Evolutionary conservation across 2,329 filamentous ascomycete genomes (phyloP), one percentile per base, ranked within the genome.

Genomic region (Trichoderma aggressivum): DNA sequence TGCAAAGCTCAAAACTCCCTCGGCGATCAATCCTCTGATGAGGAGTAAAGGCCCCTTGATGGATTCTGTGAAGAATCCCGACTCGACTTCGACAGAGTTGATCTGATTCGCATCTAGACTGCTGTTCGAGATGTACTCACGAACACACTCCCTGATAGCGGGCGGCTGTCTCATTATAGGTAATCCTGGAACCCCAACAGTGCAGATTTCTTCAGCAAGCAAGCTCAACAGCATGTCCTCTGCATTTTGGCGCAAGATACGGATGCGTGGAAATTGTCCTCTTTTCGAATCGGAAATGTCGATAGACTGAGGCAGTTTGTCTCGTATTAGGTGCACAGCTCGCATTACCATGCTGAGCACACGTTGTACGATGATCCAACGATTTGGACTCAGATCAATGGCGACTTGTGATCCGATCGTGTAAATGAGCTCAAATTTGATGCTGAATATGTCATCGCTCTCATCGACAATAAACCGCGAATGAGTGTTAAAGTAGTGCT

Each of bases 401-500:
- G 84, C 73, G 1, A 77, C 75, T 71, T 89, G 86, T 0, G 76
- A 72, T 0, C 89, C 90, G 74, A 91, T 85, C 0, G 89, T 90
- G 71, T 92, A 91, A 1, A 91, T 81, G 0, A 91, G 77, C 74
- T 92, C 88, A 50, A 89, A 90, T 60, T 86, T 87, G 5, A 85
- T 82, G 56, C 84, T 87, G 56, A 91, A 86, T 68, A 87, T 88
- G 70, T 91, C 88, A 61, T 92, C 90, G 50, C 87, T 89, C 77
- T 92, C 89, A 70, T 92, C 89, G 0, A 92, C 81, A 2, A 92
- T 82, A 72, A 91, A 89, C 0, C 88, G 80, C 0, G 84, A 82
- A 2, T 50, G 78, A 72, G 0, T 63, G 34, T 86, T 78, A 1
- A 90, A 80, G 72, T 83, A 86, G 0, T 79, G 28, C n/a, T 88